These are phyloP conservation scores for Annulohypoxylon bovei DNA, from an alignment of 495 filamentous ascomycete species.

Conservation along the genomic window DNA sequence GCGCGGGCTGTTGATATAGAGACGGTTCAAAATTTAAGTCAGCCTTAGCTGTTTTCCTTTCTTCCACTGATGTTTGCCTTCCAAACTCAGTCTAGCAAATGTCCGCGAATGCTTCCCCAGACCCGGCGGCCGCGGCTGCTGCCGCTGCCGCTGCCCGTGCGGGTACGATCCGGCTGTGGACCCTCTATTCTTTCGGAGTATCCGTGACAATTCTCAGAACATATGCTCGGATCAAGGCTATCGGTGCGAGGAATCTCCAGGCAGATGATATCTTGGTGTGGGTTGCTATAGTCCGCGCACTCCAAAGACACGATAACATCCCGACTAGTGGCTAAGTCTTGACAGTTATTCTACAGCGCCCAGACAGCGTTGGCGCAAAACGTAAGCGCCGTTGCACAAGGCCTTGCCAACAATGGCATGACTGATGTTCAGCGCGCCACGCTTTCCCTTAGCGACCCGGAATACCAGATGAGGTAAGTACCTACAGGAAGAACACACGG, in stretches of 20 bases:
- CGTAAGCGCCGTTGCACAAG: background rate
- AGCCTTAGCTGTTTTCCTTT: background rate
- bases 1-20: background rate
- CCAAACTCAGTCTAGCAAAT: background rate
- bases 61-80: background rate
- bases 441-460: background rate
- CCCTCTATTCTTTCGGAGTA: background rate
- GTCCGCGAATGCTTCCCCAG: background rate
- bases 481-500: background rate
- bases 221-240: background rate
- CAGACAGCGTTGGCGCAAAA: background rate
- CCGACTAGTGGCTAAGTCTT: background rate
- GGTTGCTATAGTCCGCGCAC: background rate
- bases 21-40: background rate
- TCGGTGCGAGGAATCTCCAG: background rate
- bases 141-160: background rate
- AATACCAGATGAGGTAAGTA: background rate
- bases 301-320: background rate
- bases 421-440: background rate
- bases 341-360: background rate
- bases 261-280: background rate
- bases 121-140: background rate
- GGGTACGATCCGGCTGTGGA: background rate
- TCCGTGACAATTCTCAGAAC: background rate
- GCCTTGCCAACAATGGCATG: background rate